Evolutionary conservation across 306 rosid genomes (phyloP), one percentile per base, ranked within the genome.

Genomic region (Cicer yamashitae): DNA sequence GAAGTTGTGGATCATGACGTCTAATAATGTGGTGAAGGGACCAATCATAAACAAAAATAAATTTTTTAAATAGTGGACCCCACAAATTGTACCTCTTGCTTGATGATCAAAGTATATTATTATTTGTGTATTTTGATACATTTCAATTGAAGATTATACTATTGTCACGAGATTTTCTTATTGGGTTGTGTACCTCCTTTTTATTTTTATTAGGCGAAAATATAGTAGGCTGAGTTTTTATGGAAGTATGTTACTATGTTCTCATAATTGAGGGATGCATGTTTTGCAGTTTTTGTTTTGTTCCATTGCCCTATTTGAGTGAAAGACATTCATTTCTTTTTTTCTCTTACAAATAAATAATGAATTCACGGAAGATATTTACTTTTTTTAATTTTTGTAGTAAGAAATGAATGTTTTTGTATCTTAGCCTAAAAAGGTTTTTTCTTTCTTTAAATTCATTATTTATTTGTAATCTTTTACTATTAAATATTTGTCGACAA

Each of bases 1-100:
- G 81, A 82, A 81, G 72, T 70, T 62, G 64, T 67, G 82, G 83
- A 83, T 81, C 84, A 73, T 76, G 81, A 83, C 86, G 52, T 60
- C 77, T 75, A 53, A 53, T 75, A 53, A 53, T 64, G 84, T 61
- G 75, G 64, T 66, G 7, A 38, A 54, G 46, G 67, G 67, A 69
- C 77, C 86, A 81, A 81, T 81, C 54, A 41, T 61, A 18, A 59
- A 54, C 20, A 43, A 68, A 41, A 66, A 44, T 67, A 0, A 15
- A 17, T 58, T 58, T 38, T 65, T 45, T 39, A 22, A 56, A 20
- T 53, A 38, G 7, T 37, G 17, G 77, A 25, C 15, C 20, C 81
- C 76, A 46, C 52, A 40, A 10, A 58, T 39, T 65, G 65, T 53
- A 71, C 76, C 11, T 20, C 13, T 18, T 17, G 6, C 4, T 25